These are phyloP conservation scores for Tetrahymena elliotti DNA, from an alignment of 73 alveolate species.

Conservation along the genomic window DNA sequence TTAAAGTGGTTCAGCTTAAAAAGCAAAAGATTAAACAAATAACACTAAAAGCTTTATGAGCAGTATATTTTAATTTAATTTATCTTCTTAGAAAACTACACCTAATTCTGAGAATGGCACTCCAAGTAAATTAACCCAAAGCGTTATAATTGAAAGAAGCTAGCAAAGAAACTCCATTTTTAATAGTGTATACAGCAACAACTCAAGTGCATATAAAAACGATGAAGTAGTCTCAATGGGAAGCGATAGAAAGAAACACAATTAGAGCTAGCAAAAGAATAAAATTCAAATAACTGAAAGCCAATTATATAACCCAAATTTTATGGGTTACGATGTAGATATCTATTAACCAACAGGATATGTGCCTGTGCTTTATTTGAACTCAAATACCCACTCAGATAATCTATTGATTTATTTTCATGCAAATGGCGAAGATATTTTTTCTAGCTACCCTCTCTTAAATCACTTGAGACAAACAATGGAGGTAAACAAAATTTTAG, in stretches of 20 bases:
- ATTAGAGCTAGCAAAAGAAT: background rate
- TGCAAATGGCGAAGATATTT: conserved; percentile 86
- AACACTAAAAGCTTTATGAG: background rate
- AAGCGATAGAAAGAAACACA: background rate
- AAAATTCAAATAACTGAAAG: background rate
- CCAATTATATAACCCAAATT: background rate
- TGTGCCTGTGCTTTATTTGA: conserved; percentile 55
- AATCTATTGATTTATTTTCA: conserved; percentile 75
- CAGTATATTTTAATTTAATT: background rate
- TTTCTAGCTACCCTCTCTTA: conserved; percentile 58
- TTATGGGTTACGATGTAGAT: background rate
- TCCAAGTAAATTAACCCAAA: background rate
- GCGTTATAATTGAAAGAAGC: background rate
- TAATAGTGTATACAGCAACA: background rate
- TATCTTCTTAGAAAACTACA: background rate
- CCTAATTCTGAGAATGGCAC: background rate
- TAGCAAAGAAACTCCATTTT: background rate
- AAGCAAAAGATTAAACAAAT: background rate
- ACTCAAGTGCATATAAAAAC: background rate
- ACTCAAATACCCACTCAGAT: conserved; percentile 50
- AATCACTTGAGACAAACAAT: conserved; percentile 46
- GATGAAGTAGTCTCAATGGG: background rate
- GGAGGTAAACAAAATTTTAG: conserved; percentile 5
- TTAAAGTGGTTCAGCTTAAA: background rate
- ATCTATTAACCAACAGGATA: background rate